Evolutionary conservation across 1,139 yeast species (phyloP).

Genomic region (Debaryomyces udenii): DNA sequence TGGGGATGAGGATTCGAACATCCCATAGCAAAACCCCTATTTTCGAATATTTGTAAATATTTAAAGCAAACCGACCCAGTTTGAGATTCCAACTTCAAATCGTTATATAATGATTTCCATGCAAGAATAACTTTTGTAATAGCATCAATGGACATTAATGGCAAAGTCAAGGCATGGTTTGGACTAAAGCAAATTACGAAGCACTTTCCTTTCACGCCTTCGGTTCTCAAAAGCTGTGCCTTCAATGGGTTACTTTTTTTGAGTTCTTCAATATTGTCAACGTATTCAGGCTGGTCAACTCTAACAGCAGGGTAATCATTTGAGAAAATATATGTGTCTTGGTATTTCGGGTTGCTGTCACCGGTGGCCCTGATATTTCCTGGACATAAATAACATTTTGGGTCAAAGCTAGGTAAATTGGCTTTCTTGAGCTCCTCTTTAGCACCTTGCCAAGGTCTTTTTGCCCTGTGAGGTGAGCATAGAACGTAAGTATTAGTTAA

Average conservation of each 20-base stretch:
- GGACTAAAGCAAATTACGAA: conserved; percentile 76
- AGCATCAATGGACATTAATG: conserved; percentile 55
- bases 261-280: conserved; percentile 18
- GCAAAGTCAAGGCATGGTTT: conserved; percentile 68
- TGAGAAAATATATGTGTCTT: conserved; percentile 58
- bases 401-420: conserved; percentile 58
- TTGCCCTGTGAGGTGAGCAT: conserved; percentile 78
- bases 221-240: conserved; percentile 52
- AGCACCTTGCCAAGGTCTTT: conserved; percentile 84
- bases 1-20: conserved; percentile 85
- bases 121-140: conserved; percentile 54
- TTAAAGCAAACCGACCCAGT: conserved; percentile 49
- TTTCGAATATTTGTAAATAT: conserved; percentile 75
- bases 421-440: conserved; percentile 54
- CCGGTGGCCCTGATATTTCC: conserved; percentile 70
- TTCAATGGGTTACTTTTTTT: conserved; percentile 28
- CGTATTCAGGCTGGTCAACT: conserved; percentile 55
- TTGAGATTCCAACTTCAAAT: conserved; percentile 38
- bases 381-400: conserved; percentile 73
- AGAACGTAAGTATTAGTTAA: conserved; percentile 64
- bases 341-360: conserved; percentile 62
- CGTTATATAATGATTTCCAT: conserved; percentile 60
- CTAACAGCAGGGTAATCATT: conserved; percentile 77
- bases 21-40: conserved; percentile 82
- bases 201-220: conserved; percentile 70